Conservation (phyloP, 2,329 filamentous ascomycete species). For the Xylariales sp. region DNA sequence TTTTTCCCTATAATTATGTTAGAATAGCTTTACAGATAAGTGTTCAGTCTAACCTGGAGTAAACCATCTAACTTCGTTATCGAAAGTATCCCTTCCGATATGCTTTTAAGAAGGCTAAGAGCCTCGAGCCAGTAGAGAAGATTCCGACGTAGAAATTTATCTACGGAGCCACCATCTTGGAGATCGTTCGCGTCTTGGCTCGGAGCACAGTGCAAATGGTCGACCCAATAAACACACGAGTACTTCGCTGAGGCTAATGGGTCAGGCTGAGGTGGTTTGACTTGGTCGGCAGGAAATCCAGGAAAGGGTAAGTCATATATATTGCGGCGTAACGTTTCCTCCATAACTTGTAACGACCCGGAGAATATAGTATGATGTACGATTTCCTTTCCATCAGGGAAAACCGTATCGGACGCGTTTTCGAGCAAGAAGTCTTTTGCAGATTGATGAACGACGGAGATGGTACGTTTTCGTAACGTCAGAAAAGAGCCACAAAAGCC, state of each 20-base stretch:
- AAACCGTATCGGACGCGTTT: background rate
- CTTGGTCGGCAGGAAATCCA: background rate
- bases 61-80: background rate
- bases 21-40: background rate
- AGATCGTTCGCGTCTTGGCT: background rate
- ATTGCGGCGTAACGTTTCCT: background rate
- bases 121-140: background rate
- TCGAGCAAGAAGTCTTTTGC: background rate
- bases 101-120: background rate
- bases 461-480: background rate
- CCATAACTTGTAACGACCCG: background rate
- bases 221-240: background rate
- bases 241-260: background rate
- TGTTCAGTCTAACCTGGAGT: background rate
- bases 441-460: background rate
- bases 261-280: background rate
- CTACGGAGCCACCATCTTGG: background rate
- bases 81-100: background rate
- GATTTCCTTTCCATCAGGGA: background rate
- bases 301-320: background rate
- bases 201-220: background rate
- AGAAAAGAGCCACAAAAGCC: background rate
- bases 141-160: background rate
- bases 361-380: no score
- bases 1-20: background rate